Evolutionary conservation across 331 rosid species (phyloP), one percentile per base, ranked within the genome.

Genomic region (Stylosanthes scabra): DNA sequence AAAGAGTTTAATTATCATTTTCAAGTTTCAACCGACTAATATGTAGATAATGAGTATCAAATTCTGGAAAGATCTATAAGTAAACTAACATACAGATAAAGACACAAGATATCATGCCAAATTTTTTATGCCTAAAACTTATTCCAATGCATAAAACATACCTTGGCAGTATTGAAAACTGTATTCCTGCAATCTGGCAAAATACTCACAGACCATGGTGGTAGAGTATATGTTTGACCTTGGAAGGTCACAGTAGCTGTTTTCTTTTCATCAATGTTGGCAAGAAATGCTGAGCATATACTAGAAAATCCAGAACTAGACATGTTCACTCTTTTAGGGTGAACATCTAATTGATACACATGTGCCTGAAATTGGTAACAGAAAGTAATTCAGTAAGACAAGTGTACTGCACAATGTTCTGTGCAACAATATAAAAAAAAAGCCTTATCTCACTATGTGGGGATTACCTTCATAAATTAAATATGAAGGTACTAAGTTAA

Each of bases 171-270:
- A 77, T 91, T 94, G 86, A 86, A 94, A 80, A 58, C 91, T 1
- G 83, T 75, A 59, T 83, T 89, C 85, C 67, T 83, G 89, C 99
- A 94, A 85, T 94, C 99, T 55, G 97, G 99, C 81, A 94, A 84
- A 74, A 94, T 81, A 72, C 97, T 94, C 73, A 94, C 99, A 1
- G 99, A 94, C 99, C 99, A 91, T 31, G 99, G 93, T 59, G 99
- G 99, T 78, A 94, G 44, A 25, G 71, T 80, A 82, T 94, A 94
- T 67, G 69, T 86, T 82, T 78, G 78, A 68, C 93, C 96, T 14
- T 13, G 88, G 75, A 94, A 91, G 45, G 85, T 85, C 65, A 94
- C 96, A 59, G 84, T 51, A 51, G 93, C 96, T 13, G 79, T 76
- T 54, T 74, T 89, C 49, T 41, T 78, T 64, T 88, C 96, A 69